Base-by-base conservation (phyloP, 805 yeast species). In the Pichia occidentalis region DNA sequence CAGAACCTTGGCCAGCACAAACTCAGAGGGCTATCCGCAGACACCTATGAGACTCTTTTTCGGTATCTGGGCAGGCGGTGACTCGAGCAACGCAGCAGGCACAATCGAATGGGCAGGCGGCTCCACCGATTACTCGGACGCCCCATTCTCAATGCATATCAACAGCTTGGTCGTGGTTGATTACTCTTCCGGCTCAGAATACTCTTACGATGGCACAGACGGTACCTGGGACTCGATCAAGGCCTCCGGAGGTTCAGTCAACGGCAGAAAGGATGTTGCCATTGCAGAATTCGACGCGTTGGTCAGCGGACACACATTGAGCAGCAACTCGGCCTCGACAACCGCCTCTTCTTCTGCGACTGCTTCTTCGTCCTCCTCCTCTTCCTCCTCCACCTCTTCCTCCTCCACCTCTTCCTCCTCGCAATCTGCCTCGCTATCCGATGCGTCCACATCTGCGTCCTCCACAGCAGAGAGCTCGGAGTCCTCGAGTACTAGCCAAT, bases 71-170 rank as follows among this genome's bases (percentile, higher is more conserved):
- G 87, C 87, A 4, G 90, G 88, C 51, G 92, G 92, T 56, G 87
- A 81, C 57, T 64, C 82, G 21, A 49, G 64, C 19, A 80, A 80
- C 50, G 64, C 68, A 6, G 64, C 64, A 26, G 90, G 90, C 34
- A 80, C 88, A 2, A 80, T 82, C 40, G 75, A 75, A 51, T 82
- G 92, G 92, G 86, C 90, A 4, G 90, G 90, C 42, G 95, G 94
- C 40, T 42, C 48, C 14, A 76, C 86, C 11, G 79, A 83, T 53
- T 81, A 75, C 52, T 45, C 71, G 4, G 53, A 71, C 20, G 85
- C 76, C 20, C 90, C 92, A 36, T 85, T 77, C 59, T 53, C 75
- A 14, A 80, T 84, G 83, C 52, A 67, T 47, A 68, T 87, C 47
- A 65, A 77, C 52, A 64, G 69, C 4, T 52, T 85, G 29, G 56